phyloP scores from a whole-genome alignment of 805 yeast species.

The Metschnikowia similis region DNA sequence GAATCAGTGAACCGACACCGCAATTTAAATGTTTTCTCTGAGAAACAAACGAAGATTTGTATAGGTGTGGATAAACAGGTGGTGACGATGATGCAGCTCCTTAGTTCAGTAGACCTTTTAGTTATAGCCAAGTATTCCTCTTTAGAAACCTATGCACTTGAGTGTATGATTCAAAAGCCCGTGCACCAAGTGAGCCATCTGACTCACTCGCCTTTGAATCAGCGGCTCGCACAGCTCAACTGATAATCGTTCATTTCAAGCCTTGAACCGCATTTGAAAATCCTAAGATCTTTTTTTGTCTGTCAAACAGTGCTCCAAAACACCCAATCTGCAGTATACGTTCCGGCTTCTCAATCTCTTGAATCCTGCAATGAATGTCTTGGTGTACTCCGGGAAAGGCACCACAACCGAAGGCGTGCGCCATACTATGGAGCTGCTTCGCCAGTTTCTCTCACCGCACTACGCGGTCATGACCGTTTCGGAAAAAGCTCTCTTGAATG shows the following conservation, averaged over 20 bases:
- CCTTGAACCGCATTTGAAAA: neutral
- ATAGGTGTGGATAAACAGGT: too few relatives aligned
- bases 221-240: neutral
- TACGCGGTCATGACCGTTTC: slow-evolving; percentile 80
- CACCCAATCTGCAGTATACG: neutral
- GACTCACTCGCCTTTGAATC: slow-evolving; percentile 1
- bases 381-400: slow-evolving; percentile 51
- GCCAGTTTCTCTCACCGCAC: slow-evolving; percentile 73
- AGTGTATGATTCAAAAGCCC: neutral
- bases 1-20: too few relatives aligned
- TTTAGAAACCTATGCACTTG: too few relatives aligned
- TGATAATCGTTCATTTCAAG: too few relatives aligned
- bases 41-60: too few relatives aligned
- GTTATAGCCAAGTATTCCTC: too few relatives aligned
- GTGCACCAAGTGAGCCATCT: neutral
- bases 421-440: slow-evolving; percentile 73
- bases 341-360: neutral
- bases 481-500: slow-evolving; percentile 57
- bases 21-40: too few relatives aligned
- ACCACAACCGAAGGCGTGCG: slow-evolving; percentile 83
- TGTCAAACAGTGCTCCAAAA: neutral
- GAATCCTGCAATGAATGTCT: slow-evolving; percentile 14
- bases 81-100: too few relatives aligned
- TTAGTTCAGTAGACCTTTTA: too few relatives aligned
- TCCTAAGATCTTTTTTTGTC: neutral